Evolutionary conservation across 768 basidiomycete species (phyloP).

Genomic region (Podaxis pistillaris): DNA sequence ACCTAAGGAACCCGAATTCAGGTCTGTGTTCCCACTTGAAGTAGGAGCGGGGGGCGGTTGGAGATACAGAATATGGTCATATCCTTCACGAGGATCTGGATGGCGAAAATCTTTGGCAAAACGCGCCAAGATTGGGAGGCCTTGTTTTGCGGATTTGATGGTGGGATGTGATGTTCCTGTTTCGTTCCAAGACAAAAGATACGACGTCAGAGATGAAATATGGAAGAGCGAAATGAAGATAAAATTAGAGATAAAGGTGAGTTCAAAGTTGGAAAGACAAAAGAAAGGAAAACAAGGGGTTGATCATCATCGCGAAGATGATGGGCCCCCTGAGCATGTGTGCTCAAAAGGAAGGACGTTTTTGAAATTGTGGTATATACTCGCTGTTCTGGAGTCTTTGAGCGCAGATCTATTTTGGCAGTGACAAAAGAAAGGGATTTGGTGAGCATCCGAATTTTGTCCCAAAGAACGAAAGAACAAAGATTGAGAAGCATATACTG

Average conservation of each 20-base stretch:
- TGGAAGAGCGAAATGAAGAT: not conserved
- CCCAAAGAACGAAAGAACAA: not conserved
- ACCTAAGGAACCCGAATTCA: not conserved
- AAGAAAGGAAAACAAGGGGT: not conserved
- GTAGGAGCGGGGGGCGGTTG: constrained; percentile 39
- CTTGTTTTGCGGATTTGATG: constrained; percentile 60
- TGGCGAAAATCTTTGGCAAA: constrained; percentile 61
- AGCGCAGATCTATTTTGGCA: constrained; percentile 9
- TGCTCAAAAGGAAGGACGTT: not conserved
- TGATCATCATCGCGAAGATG: not conserved
- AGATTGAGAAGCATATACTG: not conserved
- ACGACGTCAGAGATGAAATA: constrained; percentile 2
- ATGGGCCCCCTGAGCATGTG: not conserved
- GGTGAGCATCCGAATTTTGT: not conserved
- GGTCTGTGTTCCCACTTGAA: constrained; percentile 18
- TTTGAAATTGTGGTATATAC: not conserved
- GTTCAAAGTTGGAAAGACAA: constrained; percentile 7
- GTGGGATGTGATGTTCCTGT: constrained; percentile 76
- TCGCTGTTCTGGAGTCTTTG: not conserved
- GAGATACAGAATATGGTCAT: constrained; percentile 55
- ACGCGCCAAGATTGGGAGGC: constrained; percentile 57
- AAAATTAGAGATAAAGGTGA: constrained; percentile 5
- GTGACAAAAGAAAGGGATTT: constrained; percentile 1
- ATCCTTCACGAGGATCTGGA: constrained; percentile 61
- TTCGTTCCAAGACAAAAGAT: constrained; percentile 6